phyloP scores from a whole-genome alignment of 2,329 filamentous ascomycete genomes.

The Plectosphaerella sp. region DNA sequence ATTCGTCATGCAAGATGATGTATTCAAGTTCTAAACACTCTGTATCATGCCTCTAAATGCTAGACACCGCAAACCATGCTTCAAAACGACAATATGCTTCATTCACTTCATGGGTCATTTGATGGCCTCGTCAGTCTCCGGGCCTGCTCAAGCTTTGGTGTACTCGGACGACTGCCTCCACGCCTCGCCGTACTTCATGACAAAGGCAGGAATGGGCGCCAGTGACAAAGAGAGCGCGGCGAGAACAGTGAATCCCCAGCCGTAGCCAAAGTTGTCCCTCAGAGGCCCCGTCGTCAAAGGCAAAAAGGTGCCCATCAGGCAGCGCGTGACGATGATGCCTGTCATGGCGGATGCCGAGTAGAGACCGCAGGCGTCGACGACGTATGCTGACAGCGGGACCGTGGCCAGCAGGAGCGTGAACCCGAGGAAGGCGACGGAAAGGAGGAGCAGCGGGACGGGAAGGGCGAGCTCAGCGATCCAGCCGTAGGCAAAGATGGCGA shows the following conservation, averaged over 20 bases:
- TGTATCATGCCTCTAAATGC: too few species aligned
- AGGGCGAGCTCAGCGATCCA: conserved; percentile 42
- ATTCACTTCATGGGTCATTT: not conserved
- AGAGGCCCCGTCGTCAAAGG: conserved; percentile 47
- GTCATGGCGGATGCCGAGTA: conserved; percentile 56
- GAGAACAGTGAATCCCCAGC: conserved; percentile 44
- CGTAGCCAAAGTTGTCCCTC: conserved; percentile 43
- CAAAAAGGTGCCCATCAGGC: conserved; percentile 52
- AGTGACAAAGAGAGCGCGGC: conserved; percentile 34
- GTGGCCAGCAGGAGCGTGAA: conserved; percentile 38
- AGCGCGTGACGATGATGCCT: conserved; percentile 49
- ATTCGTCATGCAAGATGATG: too few species aligned
- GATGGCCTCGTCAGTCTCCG: conserved; percentile 7
- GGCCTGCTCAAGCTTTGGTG: conserved; percentile 24
- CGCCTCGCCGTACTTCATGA: conserved; percentile 44
- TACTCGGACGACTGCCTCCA: conserved; percentile 50
- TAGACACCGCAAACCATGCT: too few species aligned
- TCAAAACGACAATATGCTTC: too few species aligned
- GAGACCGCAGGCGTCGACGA: conserved; percentile 52
- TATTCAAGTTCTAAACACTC: too few species aligned
- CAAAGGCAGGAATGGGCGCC: conserved; percentile 44
- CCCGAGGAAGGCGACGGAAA: conserved; percentile 39
- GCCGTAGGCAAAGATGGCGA: conserved; percentile 42
- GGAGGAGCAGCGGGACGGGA: conserved; percentile 37
- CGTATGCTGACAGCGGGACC: conserved; percentile 48